Base-by-base conservation (phyloP, 2,329 filamentous ascomycete genomes). In the Colletotrichum sansevieriae region DNA sequence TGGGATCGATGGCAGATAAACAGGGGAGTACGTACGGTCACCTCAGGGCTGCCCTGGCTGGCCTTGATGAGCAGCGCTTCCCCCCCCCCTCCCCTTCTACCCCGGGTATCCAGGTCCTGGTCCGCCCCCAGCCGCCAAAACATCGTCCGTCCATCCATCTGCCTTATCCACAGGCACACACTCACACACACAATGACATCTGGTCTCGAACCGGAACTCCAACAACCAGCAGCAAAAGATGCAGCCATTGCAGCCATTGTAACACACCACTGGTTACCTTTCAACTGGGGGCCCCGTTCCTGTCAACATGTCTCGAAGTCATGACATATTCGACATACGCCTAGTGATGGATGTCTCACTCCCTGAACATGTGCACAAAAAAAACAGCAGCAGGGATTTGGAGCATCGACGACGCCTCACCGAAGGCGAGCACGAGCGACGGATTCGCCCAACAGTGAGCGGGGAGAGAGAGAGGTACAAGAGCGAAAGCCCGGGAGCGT, bases 281-380 rank as follows among this genome's bases (percentile, higher is more conserved):
- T 33, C 20, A 33, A 65, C 65, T 51, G 33, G 54, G 56, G 37
- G 22, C 37, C 25, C 22, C 54, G 35, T 59, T 59, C 46, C 29
- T 65, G 65, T 65, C 61, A 59, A 54, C 22, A 54, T 49, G 60
- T 65, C 61, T 65, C 39, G 46, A 65, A 65, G 61, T 65, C 52
- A 59, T 65, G 61, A 65, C 61, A 67, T 67, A 20, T 57, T 57
- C 41, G 59, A 63, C 64, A 15, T 65, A 39, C 10, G 37, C 44
- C 65, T 39, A n/a, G 41, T 65, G 29, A 49, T 54, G 54, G 47
- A 41, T 59, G 61, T 65, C 61, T 65, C 54, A 65, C 54, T 59
- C 47, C 47, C 55, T 49, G 41, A 55, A 54, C 41, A 55, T 47
- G 65, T 37, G 55, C 55, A 60, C 62, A 59, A 65, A 49, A 55